A percentile compares a stretch with the other conserved stretches of the same genome.
phyloP scores from a whole-genome alignment of 2,329 filamentous ascomycete species.

The Dothideomycetes sp. region DNA sequence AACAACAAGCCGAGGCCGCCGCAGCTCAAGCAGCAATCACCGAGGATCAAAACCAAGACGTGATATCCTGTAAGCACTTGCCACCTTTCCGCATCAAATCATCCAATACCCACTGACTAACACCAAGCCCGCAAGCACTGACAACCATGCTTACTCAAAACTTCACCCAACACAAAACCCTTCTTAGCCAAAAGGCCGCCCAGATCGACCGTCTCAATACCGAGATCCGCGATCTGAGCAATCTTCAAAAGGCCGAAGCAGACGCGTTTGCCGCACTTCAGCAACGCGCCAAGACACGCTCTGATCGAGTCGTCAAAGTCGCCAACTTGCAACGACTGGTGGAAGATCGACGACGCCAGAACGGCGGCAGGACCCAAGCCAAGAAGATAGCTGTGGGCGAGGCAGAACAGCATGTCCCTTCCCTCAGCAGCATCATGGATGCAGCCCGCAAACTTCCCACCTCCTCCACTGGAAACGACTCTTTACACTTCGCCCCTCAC shows the following conservation, averaged over 20 bases:
- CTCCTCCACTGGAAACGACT: too few species aligned
- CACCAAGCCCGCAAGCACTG: conserved; percentile 52
- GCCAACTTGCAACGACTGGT: conserved; percentile 66
- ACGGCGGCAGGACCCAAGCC: conserved; percentile 9
- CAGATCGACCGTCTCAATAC: conserved; percentile 72
- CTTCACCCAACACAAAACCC: conserved; percentile 65
- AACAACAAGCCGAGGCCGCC: too few species aligned
- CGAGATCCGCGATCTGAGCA: conserved; percentile 69
- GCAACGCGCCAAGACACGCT: conserved; percentile 50
- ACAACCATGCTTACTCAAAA: conserved; percentile 72
- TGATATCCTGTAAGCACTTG: conserved; percentile 58
- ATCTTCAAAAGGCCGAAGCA: conserved; percentile 66
- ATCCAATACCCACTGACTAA: conserved; percentile 13
- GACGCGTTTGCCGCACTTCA: conserved; percentile 62
- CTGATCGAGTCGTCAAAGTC: conserved; percentile 58
- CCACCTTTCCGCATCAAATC: not conserved
- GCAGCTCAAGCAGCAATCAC: conserved; percentile 29
- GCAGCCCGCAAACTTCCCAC: not conserved
- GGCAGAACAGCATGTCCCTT: conserved; percentile 1
- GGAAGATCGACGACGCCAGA: conserved; percentile 41
- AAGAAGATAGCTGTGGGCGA: conserved; percentile 1
- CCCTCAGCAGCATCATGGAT: not conserved
- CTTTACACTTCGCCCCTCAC: too few species aligned
- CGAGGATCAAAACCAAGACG: conserved; percentile 67
- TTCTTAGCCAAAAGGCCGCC: conserved; percentile 74